Conservation (phyloP, 139 green algal genomes). For the Asterochloris sp. region DNA sequence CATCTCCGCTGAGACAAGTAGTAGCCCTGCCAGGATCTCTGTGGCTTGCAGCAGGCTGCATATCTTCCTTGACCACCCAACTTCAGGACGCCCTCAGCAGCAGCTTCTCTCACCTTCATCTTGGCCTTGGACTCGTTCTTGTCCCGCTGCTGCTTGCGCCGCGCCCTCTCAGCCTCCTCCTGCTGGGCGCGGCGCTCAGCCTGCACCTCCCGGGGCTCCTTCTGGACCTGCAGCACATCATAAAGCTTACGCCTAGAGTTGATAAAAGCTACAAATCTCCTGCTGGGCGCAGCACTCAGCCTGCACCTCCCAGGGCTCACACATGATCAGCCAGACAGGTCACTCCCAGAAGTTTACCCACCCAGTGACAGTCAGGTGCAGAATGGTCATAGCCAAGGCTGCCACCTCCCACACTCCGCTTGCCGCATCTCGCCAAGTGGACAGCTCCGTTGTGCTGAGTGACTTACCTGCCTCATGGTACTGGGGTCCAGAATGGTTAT, state of each 20-base stretch:
- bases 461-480: background rate
- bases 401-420: too few relatives aligned
- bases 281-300: constrained; percentile 66
- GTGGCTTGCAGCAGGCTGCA: too few relatives aligned
- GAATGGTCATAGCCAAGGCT: too few relatives aligned
- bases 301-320: constrained; percentile 70
- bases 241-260: background rate
- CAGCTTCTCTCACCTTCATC: constrained; percentile 60
- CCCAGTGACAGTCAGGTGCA: too few relatives aligned
- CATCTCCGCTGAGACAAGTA: too few relatives aligned
- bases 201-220: constrained; percentile 73
- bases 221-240: constrained; percentile 38
- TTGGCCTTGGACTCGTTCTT: constrained; percentile 65
- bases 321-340: background rate
- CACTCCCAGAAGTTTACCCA: too few relatives aligned
- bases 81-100: too few relatives aligned
- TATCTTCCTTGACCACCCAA: too few relatives aligned
- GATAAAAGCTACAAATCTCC: background rate
- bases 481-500: too few relatives aligned
- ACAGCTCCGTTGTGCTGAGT: too few relatives aligned
- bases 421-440: too few relatives aligned
- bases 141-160: constrained; percentile 26
- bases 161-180: constrained; percentile 36
- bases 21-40: too few relatives aligned
- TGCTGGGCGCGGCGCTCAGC: constrained; percentile 66